Base-by-base conservation (phyloP, 768 basidiomycete species). In the Macrocybe gigantea region DNA sequence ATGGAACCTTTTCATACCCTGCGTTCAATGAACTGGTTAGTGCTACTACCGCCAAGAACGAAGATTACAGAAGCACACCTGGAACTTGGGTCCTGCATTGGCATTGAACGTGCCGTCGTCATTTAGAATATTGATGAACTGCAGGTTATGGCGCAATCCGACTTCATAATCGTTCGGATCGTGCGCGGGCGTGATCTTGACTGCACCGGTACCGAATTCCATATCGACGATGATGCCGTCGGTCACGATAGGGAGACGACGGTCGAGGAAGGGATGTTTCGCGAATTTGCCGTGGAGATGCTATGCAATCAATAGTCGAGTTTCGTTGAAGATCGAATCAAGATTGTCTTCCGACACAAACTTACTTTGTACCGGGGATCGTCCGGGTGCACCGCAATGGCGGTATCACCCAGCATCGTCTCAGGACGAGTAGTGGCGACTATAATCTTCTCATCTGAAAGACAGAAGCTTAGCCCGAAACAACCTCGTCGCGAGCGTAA, bases 1-100 rank as follows among this genome's bases (percentile, higher is more conserved):
- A 62, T 96, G 93, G 81, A 97, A 98, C 38, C 96, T 82, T 66
- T 95, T 95, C 88, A 96, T 91, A n/a, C 95, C 93, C 85, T 88
- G 53, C 36, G 5, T 42, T 11, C 34, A 22, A 38, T 3, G 33
- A 13, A 44, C 48, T 38, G 31, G 3, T 46, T 6, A 22, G 22
- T 4, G 22, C 22, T 1, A 4, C 22, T 4, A 22, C 22, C 22
- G 22, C 1, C 33, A 14, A 10, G 33, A n/a, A 41, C 6, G 43
- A 5, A 15, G 30, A 29, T 10, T 14, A 9, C 5, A 47, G 33
- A 6, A 15, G n/a, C 41, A 62, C 42, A 78, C 86, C 69, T 85
- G 72, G 70, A 91, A 96, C 45, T 69, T 74, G 47, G 75, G 74
- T 2, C 94, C 95, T 2, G 88, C 89, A 60, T 93, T 93, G 29